phyloP scores from a whole-genome alignment of 139 green algal genomes.

The Haematococcus lacustris region DNA sequence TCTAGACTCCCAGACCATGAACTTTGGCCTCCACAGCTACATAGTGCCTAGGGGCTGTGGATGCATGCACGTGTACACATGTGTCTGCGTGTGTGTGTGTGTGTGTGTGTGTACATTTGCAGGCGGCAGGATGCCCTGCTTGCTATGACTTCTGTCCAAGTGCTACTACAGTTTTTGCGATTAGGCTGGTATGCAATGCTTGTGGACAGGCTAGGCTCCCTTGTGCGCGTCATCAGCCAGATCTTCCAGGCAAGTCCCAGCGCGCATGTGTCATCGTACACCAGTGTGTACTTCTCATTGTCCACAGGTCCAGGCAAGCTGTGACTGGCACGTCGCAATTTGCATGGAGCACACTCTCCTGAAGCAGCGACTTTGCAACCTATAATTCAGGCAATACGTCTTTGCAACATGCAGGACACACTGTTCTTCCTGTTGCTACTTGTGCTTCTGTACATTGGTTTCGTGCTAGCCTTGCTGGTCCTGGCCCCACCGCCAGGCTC shows the following conservation, averaged over 20 bases:
- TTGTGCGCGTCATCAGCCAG: slow-evolving; percentile 13
- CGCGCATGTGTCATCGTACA: not conserved
- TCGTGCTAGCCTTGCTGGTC: not conserved
- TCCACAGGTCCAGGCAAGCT: not conserved
- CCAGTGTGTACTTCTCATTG: not conserved
- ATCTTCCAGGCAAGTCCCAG: slow-evolving; percentile 3
- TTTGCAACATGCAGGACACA: slow-evolving; percentile 6
- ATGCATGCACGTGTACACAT: not conserved
- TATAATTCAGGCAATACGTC: too few species aligned
- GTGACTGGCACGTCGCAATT: too few species aligned
- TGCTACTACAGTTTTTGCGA: too few species aligned
- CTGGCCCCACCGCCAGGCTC: slow-evolving; percentile 3
- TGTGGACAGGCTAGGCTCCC: slow-evolving; percentile 1
- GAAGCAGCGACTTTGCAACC: too few species aligned
- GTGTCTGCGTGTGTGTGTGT: not conserved
- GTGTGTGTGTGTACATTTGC: not conserved
- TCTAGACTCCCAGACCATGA: not conserved
- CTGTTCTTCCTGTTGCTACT: slow-evolving; percentile 17
- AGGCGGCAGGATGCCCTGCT: not conserved
- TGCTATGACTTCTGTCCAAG: not conserved
- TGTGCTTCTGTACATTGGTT: slow-evolving; percentile 6
- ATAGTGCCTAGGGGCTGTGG: not conserved
- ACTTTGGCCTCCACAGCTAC: not conserved
- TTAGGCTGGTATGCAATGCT: slow-evolving; percentile 7
- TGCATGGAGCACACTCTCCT: too few species aligned